Base-by-base conservation (phyloP, 805 yeast species). In the Starmerella floricola region DNA sequence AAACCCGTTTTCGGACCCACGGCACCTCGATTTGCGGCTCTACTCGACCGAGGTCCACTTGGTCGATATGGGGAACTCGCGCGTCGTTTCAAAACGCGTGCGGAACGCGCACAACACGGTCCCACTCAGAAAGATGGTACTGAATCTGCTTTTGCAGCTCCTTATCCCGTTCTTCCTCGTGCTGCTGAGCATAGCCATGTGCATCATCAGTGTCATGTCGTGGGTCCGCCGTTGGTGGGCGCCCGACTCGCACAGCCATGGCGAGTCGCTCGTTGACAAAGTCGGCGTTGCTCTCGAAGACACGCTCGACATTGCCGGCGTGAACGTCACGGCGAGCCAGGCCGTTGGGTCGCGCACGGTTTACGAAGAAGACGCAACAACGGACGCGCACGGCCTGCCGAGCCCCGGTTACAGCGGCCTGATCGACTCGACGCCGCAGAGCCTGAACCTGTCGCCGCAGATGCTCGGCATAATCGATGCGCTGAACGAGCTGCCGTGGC, bases 401-500 rank as follows among this genome's bases (percentile, higher is more conserved):
- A 34, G 43, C 16, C 40, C 45, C 3, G 49, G 49, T 3, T 35
- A 17, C 32, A 23, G 19, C 18, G 49, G 49, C 12, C 29, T 46
- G 20, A 27, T 46, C 27, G 41, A 43, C 12, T 31, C 41, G 15
- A 28, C 34, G 1, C 41, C 44, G 5, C 3, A 6, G 6, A 39
- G 10, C 6, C 35, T 46, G 1, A 15, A 21, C 13, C 15, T 46
- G 33, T 5, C 35, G 16, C 30, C 26, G 11, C 38, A 31, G 10
- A 36, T 34, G 10, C 34, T 8, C 21, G 15, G 13, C 23, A 34
- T 40, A 16, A 28, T 45, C 15, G 56, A 66, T 2, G 71, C 73
- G 48, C 64, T 87, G 55, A 81, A 83, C 58, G 52, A 59, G 17
- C 57, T 88, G 19, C 67, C 70, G 2, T 87, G 95, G 95, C 64